Conservation (phyloP, 352 stramenopile species). For the Phytopythium boreale region DNA sequence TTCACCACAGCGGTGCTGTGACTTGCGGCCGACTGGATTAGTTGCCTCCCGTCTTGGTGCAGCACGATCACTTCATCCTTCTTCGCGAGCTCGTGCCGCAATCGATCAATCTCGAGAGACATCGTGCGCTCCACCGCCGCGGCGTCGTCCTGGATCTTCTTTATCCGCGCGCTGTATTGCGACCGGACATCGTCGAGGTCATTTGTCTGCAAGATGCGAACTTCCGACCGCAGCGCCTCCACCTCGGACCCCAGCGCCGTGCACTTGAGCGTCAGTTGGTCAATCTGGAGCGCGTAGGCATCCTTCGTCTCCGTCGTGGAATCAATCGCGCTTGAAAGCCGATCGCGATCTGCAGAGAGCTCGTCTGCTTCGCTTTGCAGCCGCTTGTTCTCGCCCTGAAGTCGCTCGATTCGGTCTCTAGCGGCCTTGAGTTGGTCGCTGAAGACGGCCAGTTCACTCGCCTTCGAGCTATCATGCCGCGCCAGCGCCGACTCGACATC, state of each 20-base stretch:
- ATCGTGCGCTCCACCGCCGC: constrained; percentile 35
- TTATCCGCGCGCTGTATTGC: constrained; percentile 41
- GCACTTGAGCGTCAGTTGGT: constrained; percentile 35
- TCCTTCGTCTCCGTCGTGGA: constrained; percentile 49
- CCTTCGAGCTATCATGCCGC: constrained; percentile 44
- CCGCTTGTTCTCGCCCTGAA: constrained; percentile 40
- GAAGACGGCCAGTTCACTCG: constrained; percentile 35
- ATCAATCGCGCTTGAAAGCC: constrained; percentile 26
- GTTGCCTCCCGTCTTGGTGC: not conserved
- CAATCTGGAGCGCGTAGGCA: constrained; percentile 48
- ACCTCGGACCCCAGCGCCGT: constrained; percentile 38
- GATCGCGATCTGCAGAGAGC: constrained; percentile 32
- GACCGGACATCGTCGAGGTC: constrained; percentile 48
- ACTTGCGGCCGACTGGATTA: not conserved
- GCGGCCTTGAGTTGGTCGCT: constrained; percentile 28
- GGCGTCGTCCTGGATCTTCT: constrained; percentile 56
- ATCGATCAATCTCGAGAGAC: constrained; percentile 45
- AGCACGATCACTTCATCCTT: constrained; percentile 17
- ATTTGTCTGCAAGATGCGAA: constrained; percentile 61
- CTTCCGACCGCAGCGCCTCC: constrained; percentile 57
- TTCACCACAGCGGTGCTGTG: not conserved
- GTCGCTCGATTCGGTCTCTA: constrained; percentile 17
- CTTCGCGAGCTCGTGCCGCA: constrained; percentile 46
- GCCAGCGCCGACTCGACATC: constrained; percentile 63
- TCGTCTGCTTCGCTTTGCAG: constrained; percentile 24